Conservation (phyloP, 208 protist genomes). For the Leishmania tropica region DNA sequence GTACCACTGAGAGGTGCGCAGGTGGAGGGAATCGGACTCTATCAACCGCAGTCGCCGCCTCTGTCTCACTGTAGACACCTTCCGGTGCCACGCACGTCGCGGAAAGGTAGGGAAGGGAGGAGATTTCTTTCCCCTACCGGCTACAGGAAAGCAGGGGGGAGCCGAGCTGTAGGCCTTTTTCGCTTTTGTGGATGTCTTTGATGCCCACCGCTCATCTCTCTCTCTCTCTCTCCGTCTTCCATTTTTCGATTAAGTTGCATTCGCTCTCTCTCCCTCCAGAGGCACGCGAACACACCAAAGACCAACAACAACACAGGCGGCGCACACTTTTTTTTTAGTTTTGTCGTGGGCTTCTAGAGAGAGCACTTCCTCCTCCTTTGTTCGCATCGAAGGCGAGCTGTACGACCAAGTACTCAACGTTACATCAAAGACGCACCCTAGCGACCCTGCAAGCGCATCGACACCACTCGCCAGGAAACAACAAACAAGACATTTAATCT, state of each 20-base stretch:
- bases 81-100: neutral
- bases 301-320: constrained; percentile 1
- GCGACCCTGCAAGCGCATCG: neutral
- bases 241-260: neutral
- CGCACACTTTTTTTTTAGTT: neutral
- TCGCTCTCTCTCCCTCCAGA: neutral
- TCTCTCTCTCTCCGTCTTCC: neutral
- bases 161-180: neutral
- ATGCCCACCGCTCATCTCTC: neutral
- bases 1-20: neutral
- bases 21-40: neutral
- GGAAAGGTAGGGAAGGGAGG: neutral
- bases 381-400: neutral
- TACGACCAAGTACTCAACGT: neutral
- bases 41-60: neutral
- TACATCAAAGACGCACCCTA: neutral
- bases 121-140: neutral
- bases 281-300: neutral
- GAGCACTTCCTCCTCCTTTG: neutral
- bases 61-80: neutral
- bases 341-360: neutral
- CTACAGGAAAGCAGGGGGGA: neutral
- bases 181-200: neutral
- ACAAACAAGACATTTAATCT: neutral
- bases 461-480: neutral